Evolutionary conservation across 2,329 filamentous ascomycete species (phyloP), one percentile per base, ranked within the genome.

Genomic region (Alternaria postmessia): DNA sequence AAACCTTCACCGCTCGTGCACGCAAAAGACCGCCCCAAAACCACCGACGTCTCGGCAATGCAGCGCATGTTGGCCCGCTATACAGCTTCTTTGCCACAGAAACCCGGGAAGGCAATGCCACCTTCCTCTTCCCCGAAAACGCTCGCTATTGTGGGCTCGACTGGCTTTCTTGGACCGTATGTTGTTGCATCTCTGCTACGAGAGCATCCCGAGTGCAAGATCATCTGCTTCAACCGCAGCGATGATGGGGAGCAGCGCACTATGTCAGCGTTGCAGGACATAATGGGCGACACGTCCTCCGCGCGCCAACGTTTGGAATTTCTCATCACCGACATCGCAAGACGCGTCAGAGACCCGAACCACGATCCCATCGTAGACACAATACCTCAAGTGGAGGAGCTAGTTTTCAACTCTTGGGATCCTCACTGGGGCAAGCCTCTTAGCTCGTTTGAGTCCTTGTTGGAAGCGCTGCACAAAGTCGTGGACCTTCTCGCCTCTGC

Each of bases 381-480:
- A 39, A 36, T 52, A 11, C 46, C 42, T 5, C 53, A 51, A 0
- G 67, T 85, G 2, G 78, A 79, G 1, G 71, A 67, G 22, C 77
- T 86, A n/a, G 81, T 86, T 44, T 83, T 85, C 74, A 80, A 80
- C 64, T 81, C 84, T 1, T 86, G 84, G 84, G 73, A 80, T 2
- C 83, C 86, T 30, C 84, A 87, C 70, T 87, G 87, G 76, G 85
- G 36, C 48, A 42, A 62, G 26, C 61, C 65, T 16, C 56, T 68
- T 14, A 8, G 8, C 12, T 53, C 58, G 14, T 70, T 68, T 49
- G 57, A 58, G 38, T 52, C 59, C 75, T 38, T 77, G 70, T 22
- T 78, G 71, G 43, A 12, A n/a, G 64, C 48, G 3, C 42, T 67
- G 1, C 62, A 54, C 11, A 58, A 14, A n/a, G 39, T 49, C n/a